Base-by-base conservation (phyloP, 495 filamentous ascomycete species). In the Penicillium ochrochloron region DNA sequence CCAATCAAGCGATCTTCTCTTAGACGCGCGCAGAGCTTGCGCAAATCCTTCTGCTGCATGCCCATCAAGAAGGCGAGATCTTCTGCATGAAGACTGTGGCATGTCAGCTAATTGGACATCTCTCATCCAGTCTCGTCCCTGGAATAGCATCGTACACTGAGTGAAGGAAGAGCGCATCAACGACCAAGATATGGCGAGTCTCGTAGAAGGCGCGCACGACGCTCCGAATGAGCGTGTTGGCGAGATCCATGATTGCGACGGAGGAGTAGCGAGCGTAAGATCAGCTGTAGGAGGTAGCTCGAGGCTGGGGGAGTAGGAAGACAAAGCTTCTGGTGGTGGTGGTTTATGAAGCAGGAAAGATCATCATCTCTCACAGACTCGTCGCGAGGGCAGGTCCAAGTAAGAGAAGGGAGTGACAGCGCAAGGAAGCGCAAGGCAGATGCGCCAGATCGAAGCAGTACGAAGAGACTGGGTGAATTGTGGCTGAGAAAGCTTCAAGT, bases 101-200 rank as follows among this genome's bases (percentile, higher is more conserved):
- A 46, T 44, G 31, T 63, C 42, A 71, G 63, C 46, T 35, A 31
- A 17, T 23, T 33, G 17, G 44, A 33, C 25, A 44, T 34, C 63
- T 42, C 46, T 35, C 39, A 27, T 59, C 42, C 8, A 33, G 54
- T 19, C 21, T 12, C 31, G 15, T 31, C 53, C 57, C 15, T 62
- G 7, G 12, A 44, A 67, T 46, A 53, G 42, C 37, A 64, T 59
- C 89, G 73, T 85, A 91, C 87, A 91, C 91, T 64, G 90, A 92
- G 79, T 99, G 95, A 39, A 93, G 86, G 68, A 96, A 88, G 57
- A 99, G 85, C 60, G 96, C 93, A 84, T 99, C 95, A 37, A 99
- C 79, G 19, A 97, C 87, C 31, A 97, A 85, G 63, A 96, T 90
- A 69, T 97, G 90, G 62, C 93, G 87, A 54, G 90, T 93, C 57